These are phyloP conservation scores for Murraya koenigii DNA, from an alignment of 345 rosid genomes.

Conservation along the genomic window DNA sequence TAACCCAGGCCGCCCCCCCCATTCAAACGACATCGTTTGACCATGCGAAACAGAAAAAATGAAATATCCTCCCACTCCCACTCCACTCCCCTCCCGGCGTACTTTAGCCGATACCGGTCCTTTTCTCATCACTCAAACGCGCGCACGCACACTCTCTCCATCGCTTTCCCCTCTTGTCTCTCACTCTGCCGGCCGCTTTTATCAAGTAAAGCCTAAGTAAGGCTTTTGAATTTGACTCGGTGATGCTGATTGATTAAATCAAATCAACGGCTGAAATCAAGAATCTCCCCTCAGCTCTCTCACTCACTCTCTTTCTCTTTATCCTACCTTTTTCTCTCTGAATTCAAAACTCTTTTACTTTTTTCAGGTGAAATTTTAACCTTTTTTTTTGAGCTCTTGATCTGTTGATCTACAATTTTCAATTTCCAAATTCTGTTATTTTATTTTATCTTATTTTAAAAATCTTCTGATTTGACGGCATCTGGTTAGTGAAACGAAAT, in stretches of 20 bases:
- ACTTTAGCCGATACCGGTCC: conserved; percentile 19
- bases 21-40: conserved; percentile 6
- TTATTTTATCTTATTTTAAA: too few species aligned
- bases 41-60: background rate
- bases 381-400: background rate
- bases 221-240: background rate
- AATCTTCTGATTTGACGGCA: background rate
- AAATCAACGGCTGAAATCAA: background rate
- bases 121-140: background rate
- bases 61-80: too few species aligned
- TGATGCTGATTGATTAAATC: background rate
- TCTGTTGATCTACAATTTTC: background rate
- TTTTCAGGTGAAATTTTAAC: background rate
- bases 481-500: background rate
- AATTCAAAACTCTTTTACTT: background rate
- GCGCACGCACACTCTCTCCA: background rate
- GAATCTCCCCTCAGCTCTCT: background rate
- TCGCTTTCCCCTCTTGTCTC: too few species aligned
- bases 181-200: background rate
- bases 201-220: background rate
- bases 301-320: background rate
- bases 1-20: background rate
- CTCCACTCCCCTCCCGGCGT: conserved; percentile 14
- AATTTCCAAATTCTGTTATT: too few species aligned
- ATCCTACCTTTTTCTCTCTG: background rate